Evolutionary conservation across 495 filamentous ascomycete species (phyloP).

Genomic region (Cryomyces minteri): DNA sequence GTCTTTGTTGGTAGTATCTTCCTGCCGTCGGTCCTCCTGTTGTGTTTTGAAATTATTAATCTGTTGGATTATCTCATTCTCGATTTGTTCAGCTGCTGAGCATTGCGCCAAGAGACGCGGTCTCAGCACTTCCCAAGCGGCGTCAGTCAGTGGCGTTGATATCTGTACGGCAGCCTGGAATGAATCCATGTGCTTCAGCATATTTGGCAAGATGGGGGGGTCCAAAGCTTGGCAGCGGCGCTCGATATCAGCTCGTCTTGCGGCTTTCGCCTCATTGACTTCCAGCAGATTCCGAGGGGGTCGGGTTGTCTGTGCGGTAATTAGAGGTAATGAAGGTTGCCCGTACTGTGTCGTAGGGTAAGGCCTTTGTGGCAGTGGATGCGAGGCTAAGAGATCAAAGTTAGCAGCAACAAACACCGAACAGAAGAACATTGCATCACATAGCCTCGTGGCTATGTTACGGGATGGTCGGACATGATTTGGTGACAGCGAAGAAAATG

Average conservation of each 20-base stretch:
- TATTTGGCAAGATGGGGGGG: conserved; percentile 37
- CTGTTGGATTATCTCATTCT: conserved; percentile 25
- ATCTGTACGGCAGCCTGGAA: conserved; percentile 55
- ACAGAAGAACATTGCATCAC: conserved; percentile 1
- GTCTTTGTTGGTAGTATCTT: conserved; percentile 30
- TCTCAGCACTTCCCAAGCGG: conserved; percentile 43
- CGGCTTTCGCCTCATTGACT: conserved; percentile 36
- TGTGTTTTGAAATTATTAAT: conserved; percentile 25
- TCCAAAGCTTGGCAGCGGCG: conserved; percentile 38
- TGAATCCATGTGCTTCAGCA: conserved; percentile 46
- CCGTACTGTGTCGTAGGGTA: too few species aligned
- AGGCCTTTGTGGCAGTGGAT: background rate
- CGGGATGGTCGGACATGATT: too few species aligned
- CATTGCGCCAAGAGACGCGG: conserved; percentile 46
- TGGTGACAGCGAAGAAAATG: too few species aligned
- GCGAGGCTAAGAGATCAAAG: background rate
- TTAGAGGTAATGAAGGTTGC: too few species aligned
- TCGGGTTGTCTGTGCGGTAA: conserved; percentile 2
- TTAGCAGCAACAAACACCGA: conserved; percentile 1
- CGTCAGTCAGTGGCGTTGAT: conserved; percentile 39
- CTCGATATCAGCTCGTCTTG: conserved; percentile 47
- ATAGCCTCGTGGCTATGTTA: too few species aligned
- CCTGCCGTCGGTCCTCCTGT: conserved; percentile 22
- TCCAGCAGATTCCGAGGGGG: conserved; percentile 24
- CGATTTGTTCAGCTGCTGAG: conserved; percentile 34